These are phyloP conservation scores for Galium porrigens DNA, from an alignment of 305 asterid genomes.

Conservation along the genomic window DNA sequence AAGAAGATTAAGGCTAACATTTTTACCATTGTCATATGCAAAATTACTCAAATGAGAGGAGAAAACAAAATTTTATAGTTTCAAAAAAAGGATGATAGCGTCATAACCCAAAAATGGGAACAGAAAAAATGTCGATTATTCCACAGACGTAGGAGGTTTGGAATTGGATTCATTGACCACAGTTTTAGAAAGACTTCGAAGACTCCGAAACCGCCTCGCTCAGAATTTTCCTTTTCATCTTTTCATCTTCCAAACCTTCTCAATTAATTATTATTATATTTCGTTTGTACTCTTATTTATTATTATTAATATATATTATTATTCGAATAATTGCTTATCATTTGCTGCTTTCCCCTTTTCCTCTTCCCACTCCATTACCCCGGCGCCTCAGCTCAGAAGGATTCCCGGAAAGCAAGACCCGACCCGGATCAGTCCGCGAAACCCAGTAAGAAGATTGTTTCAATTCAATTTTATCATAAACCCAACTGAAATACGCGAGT, in stretches of 20 bases:
- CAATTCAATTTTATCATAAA: constrained; percentile 8
- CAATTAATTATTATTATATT: background rate
- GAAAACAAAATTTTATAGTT: background rate
- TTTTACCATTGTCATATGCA: no score
- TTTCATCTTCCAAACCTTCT: background rate
- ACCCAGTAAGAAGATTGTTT: constrained; percentile 26
- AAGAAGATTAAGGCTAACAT: no score
- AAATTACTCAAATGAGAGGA: background rate
- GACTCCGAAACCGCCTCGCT: constrained; percentile 29
- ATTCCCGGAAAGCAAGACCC: constrained; percentile 9
- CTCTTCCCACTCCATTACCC: constrained; percentile 24
- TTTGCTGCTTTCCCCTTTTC: constrained; percentile 21
- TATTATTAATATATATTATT: constrained; percentile 12
- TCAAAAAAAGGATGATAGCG: background rate
- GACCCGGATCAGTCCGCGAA: constrained; percentile 29
- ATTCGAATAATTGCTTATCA: constrained; percentile 21
- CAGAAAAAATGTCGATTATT: constrained; percentile 12
- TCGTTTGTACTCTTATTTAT: background rate
- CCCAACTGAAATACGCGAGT: background rate
- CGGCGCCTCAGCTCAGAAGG: constrained; percentile 14
- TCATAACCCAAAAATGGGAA: background rate
- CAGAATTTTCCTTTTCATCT: background rate
- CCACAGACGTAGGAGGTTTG: constrained; percentile 11
- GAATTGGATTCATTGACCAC: constrained; percentile 21
- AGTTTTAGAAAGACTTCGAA: constrained; percentile 19